phyloP scores from a whole-genome alignment of 2,329 filamentous ascomycete species.

The Ceratocystis cacaofunesta region DNA sequence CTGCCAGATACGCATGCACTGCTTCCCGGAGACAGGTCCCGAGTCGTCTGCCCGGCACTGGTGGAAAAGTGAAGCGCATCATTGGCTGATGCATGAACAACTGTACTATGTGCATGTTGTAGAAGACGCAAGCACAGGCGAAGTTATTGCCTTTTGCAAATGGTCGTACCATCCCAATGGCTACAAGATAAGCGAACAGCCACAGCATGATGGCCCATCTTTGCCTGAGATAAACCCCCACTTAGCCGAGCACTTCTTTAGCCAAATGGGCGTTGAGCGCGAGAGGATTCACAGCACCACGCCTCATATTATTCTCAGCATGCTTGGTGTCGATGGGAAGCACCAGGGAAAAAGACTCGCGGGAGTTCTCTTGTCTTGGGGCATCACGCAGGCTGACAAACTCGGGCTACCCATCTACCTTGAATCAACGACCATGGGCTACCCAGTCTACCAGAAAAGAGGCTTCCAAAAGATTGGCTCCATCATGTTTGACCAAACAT shows the following conservation, averaged over 20 bases:
- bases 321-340: slow-evolving; percentile 10
- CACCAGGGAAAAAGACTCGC: slow-evolving; percentile 11
- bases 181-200: slow-evolving; percentile 5
- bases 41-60: slow-evolving; percentile 1
- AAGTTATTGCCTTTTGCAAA: slow-evolving; percentile 16
- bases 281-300: slow-evolving; percentile 13
- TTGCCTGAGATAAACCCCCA: not conserved
- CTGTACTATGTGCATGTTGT: slow-evolving; percentile 12
- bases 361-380: slow-evolving; percentile 12
- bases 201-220: not conserved
- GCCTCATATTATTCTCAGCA: slow-evolving; percentile 14
- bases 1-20: slow-evolving; percentile 8
- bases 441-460: slow-evolving; percentile 12
- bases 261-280: slow-evolving; percentile 10
- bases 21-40: slow-evolving; percentile 12
- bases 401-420: slow-evolving; percentile 12
- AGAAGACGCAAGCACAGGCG: not conserved
- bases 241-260: slow-evolving; percentile 14
- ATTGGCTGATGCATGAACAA: slow-evolving; percentile 10
- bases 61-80: slow-evolving; percentile 12
- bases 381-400: slow-evolving; percentile 13
- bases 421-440: slow-evolving; percentile 13
- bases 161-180: slow-evolving; percentile 16
- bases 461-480: slow-evolving; percentile 11
- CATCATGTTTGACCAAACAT: slow-evolving; percentile 13